These are phyloP conservation scores for Pseudofabraea citricarpa DNA, from an alignment of 2,329 filamentous ascomycete species.

Conservation along the genomic window DNA sequence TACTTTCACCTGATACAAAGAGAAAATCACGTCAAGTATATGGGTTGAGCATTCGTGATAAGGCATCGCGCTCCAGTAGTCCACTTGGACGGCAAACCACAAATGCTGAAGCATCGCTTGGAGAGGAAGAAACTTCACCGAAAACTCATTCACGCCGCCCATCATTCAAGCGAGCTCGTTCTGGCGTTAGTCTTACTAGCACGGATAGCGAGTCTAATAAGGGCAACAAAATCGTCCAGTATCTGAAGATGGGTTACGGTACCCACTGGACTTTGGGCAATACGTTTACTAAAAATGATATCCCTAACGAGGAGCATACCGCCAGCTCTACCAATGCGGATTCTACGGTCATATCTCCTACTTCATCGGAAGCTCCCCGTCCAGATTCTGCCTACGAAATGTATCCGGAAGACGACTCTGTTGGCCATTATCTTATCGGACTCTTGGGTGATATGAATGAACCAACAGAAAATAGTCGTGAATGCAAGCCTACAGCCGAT, in stretches of 20 bases:
- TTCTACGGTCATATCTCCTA: too few species aligned
- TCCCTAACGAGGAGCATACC: neutral
- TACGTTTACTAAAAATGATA: slow-evolving; percentile 9
- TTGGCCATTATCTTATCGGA: slow-evolving; percentile 61
- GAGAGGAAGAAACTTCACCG: slow-evolving; percentile 1
- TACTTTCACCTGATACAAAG: slow-evolving; percentile 7
- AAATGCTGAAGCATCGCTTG: neutral
- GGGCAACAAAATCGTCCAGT: slow-evolving; percentile 48
- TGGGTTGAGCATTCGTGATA: slow-evolving; percentile 5
- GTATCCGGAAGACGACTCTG: slow-evolving; percentile 14
- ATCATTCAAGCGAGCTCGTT: slow-evolving; percentile 7
- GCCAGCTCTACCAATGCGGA: too few species aligned
- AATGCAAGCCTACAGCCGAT: slow-evolving; percentile 2
- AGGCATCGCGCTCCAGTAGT: neutral
- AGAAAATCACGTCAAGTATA: slow-evolving; percentile 10
- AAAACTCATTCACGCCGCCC: slow-evolving; percentile 6
- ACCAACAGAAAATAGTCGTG: slow-evolving; percentile 14
- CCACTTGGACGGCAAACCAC: neutral
- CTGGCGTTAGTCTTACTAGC: slow-evolving; percentile 11
- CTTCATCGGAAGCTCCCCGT: neutral
- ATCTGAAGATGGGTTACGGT: slow-evolving; percentile 62
- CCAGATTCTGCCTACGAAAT: neutral
- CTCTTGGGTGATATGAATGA: slow-evolving; percentile 60
- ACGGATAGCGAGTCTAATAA: slow-evolving; percentile 20
- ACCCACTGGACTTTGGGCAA: slow-evolving; percentile 55